A percentile compares a stretch with the other conserved stretches of the same genome.
Evolutionary conservation across 2,329 filamentous ascomycete genomes (phyloP).

Genomic region (Fusarium camptoceras): DNA sequence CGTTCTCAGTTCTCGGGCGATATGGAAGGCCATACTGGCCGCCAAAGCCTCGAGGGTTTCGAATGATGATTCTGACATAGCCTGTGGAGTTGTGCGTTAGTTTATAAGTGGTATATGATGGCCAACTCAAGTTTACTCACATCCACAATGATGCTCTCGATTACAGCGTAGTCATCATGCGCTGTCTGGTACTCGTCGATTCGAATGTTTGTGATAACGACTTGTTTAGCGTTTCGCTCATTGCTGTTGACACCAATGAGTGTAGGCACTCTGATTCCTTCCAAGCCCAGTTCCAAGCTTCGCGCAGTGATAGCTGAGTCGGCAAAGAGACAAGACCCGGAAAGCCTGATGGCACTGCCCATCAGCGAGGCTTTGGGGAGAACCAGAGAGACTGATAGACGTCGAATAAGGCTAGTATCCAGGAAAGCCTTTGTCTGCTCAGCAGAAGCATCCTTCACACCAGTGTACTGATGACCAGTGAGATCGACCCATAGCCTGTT

Average conservation of each 20-base stretch:
- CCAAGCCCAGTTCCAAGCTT: slow-evolving; percentile 59
- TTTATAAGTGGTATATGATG: background rate
- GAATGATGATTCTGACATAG: slow-evolving; percentile 67
- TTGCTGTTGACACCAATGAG: slow-evolving; percentile 79
- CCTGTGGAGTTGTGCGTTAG: slow-evolving; percentile 50
- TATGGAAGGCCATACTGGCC: slow-evolving; percentile 58
- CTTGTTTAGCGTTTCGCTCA: slow-evolving; percentile 74
- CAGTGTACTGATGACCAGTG: slow-evolving; percentile 42
- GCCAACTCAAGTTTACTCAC: slow-evolving; percentile 56
- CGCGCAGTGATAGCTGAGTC: slow-evolving; percentile 45
- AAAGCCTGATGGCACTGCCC: slow-evolving; percentile 69
- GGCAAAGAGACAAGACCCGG: slow-evolving; percentile 58
- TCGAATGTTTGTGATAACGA: slow-evolving; percentile 71
- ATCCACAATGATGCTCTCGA: slow-evolving; percentile 72
- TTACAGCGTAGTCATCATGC: slow-evolving; percentile 63
- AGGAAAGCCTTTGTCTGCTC: slow-evolving; percentile 46
- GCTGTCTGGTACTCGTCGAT: slow-evolving; percentile 64
- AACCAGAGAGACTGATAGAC: slow-evolving; percentile 64
- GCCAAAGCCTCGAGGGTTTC: slow-evolving; percentile 73
- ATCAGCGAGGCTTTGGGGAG: slow-evolving; percentile 77
- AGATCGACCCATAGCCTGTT: slow-evolving; percentile 51
- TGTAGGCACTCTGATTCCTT: slow-evolving; percentile 71
- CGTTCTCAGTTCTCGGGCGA: slow-evolving; percentile 58
- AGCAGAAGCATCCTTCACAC: slow-evolving; percentile 14
- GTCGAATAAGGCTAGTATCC: slow-evolving; percentile 53